Conservation (phyloP, 1,139 yeast species). For the Martiniozyma asiatica region DNA sequence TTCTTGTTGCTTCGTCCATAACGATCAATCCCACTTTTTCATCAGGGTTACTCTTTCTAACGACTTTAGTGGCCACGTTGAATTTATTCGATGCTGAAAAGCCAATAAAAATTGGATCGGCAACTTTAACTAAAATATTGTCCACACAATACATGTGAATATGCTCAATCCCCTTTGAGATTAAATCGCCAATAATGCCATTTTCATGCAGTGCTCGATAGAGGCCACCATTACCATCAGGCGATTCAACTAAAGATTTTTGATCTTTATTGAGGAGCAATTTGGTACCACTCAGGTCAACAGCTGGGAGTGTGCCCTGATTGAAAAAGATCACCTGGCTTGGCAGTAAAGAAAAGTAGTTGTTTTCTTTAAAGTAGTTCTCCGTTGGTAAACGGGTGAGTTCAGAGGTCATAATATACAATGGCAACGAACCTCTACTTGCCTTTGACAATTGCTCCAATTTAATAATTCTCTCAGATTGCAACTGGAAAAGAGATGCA, state of each 20-base stretch:
- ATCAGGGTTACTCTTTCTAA: conserved; percentile 75
- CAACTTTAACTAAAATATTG: conserved; percentile 82
- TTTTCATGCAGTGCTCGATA: conserved; percentile 69
- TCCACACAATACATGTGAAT: conserved; percentile 97
- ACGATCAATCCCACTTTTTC: conserved; percentile 94
- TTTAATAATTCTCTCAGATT: conserved; percentile 70
- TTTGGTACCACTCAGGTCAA: conserved; percentile 56
- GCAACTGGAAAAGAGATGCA: conserved; percentile 81
- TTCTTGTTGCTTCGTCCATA: conserved; percentile 41
- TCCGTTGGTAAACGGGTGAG: conserved; percentile 75
- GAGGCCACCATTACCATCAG: conserved; percentile 97
- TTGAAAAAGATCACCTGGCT: conserved; percentile 68
- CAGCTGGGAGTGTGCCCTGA: conserved; percentile 93
- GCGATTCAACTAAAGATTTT: conserved; percentile 61
- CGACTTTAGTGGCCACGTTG: conserved; percentile 87
- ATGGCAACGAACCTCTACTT: conserved; percentile 38
- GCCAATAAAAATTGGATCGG: conserved; percentile 89
- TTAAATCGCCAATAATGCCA: conserved; percentile 58
- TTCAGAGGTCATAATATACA: conserved; percentile 96
- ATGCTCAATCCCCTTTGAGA: conserved; percentile 65
- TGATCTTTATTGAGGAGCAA: conserved; percentile 47
- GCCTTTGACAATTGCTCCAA: conserved; percentile 54
- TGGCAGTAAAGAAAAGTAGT: conserved; percentile 56
- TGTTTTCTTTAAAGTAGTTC: conserved; percentile 44
- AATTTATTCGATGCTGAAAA: conserved; percentile 58